Evolutionary conservation across 169 alveolate species (phyloP).

Genomic region (Plasmodium gallinaceum): DNA sequence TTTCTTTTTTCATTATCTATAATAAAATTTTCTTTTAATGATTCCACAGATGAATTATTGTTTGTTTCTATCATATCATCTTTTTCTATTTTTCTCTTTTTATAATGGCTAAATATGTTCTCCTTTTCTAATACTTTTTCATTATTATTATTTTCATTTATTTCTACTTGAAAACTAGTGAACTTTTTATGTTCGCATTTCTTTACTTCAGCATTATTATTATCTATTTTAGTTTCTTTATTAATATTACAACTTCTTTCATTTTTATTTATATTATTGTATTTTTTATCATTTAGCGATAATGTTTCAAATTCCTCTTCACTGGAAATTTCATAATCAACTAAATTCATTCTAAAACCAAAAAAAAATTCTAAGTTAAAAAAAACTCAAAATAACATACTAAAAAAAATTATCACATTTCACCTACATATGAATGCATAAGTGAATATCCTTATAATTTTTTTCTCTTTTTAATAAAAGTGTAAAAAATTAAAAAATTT

Average conservation of each 20-base stretch:
- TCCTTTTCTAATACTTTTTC: neutral
- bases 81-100: neutral
- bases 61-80: neutral
- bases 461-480: too few relatives aligned
- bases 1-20: neutral
- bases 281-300: neutral
- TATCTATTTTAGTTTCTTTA: neutral
- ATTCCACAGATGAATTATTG: neutral
- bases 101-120: neutral
- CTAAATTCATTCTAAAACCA: constrained; percentile 56
- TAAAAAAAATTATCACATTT: too few relatives aligned
- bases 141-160: neutral
- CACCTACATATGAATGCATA: too few relatives aligned
- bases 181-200: neutral
- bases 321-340: constrained; percentile 72
- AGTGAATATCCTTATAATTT: too few relatives aligned
- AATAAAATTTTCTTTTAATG: neutral
- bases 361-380: too few relatives aligned
- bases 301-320: constrained; percentile 31
- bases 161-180: neutral
- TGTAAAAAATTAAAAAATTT: too few relatives aligned
- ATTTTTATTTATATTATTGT: neutral
- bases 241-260: neutral
- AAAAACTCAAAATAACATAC: too few relatives aligned
- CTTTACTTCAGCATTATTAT: constrained; percentile 1